Conservation (phyloP, 129 eudicot genomes). For the Helianthus tuberosus region DNA sequence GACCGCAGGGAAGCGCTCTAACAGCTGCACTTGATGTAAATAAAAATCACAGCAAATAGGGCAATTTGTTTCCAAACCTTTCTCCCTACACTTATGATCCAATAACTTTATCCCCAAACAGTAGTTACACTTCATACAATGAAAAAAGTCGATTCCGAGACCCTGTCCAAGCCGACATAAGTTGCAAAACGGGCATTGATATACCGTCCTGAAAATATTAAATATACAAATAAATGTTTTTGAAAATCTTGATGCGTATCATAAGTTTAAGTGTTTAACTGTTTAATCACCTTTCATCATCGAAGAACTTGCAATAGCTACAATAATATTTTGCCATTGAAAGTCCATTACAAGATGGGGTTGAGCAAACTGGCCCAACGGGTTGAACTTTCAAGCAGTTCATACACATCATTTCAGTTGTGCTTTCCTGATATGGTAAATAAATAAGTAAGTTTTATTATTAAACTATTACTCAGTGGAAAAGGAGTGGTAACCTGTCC, state of each 20-base stretch:
- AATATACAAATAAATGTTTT: background rate
- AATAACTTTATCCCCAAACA: conserved; percentile 74
- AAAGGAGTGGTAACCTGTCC: conserved; percentile 66
- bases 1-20: conserved; percentile 96
- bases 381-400: conserved; percentile 79
- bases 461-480: background rate
- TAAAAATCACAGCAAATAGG: conserved; percentile 93
- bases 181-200: conserved; percentile 96
- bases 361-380: conserved; percentile 78
- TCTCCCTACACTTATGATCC: conserved; percentile 96
- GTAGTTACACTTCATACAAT: conserved; percentile 98
- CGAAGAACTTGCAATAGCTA: conserved; percentile 91
- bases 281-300: conserved; percentile 76
- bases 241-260: conserved; percentile 3
- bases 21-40: conserved; percentile 91
- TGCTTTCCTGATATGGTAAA: conserved; percentile 72
- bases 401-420: conserved; percentile 99
- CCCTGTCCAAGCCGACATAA: conserved; percentile 93
- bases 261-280: background rate
- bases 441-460: background rate
- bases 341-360: conserved; percentile 89
- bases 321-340: conserved; percentile 92
- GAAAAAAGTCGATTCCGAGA: conserved; percentile 87
- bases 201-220: conserved; percentile 64
- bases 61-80: conserved; percentile 92